These are phyloP conservation scores for Alternaria conjuncta DNA, from an alignment of 2,329 filamentous ascomycete species.

Conservation along the genomic window DNA sequence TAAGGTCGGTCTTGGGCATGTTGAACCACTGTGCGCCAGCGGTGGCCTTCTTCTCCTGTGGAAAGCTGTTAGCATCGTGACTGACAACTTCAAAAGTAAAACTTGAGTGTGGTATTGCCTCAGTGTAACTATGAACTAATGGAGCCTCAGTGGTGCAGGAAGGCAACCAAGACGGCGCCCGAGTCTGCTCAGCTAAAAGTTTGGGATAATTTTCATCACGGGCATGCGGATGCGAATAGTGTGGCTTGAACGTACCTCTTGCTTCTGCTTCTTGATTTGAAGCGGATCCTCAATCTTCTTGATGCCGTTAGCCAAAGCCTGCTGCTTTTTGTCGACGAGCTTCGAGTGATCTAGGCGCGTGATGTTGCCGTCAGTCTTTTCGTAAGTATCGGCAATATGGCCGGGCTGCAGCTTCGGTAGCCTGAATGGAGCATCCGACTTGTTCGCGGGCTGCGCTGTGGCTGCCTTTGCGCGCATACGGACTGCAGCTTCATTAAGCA, in stretches of 20 bases:
- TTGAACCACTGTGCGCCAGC: conserved; percentile 88
- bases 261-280: conserved; percentile 52
- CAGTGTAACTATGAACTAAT: conserved; percentile 79
- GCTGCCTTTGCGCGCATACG: conserved; percentile 58
- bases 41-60: conserved; percentile 65
- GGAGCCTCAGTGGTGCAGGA: conserved; percentile 73
- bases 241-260: conserved; percentile 57
- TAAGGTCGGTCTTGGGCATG: conserved; percentile 82
- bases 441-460: conserved; percentile 31
- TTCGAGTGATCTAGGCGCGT: conserved; percentile 61
- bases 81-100: conserved; percentile 13
- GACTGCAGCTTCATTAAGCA: conserved; percentile 68
- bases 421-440: conserved; percentile 46
- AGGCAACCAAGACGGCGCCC: conserved; percentile 80
- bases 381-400: conserved; percentile 59
- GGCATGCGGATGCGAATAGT: conserved; percentile 25
- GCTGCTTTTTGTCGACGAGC: conserved; percentile 57
- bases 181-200: conserved; percentile 72
- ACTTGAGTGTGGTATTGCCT: conserved; percentile 46
- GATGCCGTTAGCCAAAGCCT: conserved; percentile 55
- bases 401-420: conserved; percentile 60
- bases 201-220: conserved; percentile 82
- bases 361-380: conserved; percentile 60
- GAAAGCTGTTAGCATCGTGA: conserved; percentile 30
- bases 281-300: conserved; percentile 62